These are phyloP conservation scores for Oenanthe sinensis DNA, from an alignment of 129 eudicot species.

Conservation along the genomic window DNA sequence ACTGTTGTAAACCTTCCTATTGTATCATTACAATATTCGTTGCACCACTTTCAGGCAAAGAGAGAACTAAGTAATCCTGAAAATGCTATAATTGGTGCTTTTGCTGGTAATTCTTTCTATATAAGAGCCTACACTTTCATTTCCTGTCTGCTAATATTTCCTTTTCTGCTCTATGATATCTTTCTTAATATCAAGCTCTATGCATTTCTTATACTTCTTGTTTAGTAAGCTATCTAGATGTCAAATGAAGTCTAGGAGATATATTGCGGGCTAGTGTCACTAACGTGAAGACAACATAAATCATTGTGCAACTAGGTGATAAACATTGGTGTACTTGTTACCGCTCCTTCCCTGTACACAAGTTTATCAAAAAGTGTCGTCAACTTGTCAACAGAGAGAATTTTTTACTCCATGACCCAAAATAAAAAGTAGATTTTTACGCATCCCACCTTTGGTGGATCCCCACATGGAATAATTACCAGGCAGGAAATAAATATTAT, in stretches of 20 bases:
- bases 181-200: background rate
- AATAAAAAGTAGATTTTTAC: background rate
- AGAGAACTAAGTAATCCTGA: conserved; percentile 92
- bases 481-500: background rate
- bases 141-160: background rate
- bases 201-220: background rate
- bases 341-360: background rate
- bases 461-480: background rate
- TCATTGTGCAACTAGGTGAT: background rate
- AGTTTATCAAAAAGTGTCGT: background rate
- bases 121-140: background rate
- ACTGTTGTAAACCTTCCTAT: background rate
- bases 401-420: background rate
- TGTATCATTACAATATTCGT: background rate
- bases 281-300: background rate
- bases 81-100: conserved; percentile 94
- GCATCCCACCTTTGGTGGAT: background rate
- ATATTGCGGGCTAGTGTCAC: background rate
- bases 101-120: conserved; percentile 62
- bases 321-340: background rate
- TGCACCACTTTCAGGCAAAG: conserved; percentile 47
- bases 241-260: background rate
- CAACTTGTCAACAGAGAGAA: background rate
- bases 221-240: background rate
- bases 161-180: background rate